Conservation (phyloP, 768 basidiomycete species). For the Paxillus ammoniavirescens region DNA sequence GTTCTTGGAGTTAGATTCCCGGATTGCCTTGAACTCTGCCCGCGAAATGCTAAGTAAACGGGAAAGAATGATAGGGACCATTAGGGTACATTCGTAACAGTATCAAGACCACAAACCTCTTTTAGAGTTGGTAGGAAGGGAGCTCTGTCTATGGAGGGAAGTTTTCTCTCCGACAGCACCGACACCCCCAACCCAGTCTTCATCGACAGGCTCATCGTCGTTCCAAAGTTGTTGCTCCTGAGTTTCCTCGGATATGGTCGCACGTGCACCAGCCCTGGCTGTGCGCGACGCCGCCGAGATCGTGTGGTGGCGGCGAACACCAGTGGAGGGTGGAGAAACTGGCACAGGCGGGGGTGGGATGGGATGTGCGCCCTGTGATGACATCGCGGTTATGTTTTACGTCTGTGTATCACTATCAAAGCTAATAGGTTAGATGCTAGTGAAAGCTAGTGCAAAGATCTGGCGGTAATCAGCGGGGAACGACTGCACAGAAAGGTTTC, state of each 20-base stretch:
- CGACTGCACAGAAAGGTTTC: slow-evolving; percentile 1
- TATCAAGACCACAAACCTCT: slow-evolving; percentile 48
- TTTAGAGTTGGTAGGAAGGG: slow-evolving; percentile 78
- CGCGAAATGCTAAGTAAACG: slow-evolving; percentile 47
- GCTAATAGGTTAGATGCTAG: neutral
- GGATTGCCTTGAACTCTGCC: slow-evolving; percentile 46
- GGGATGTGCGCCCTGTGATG: slow-evolving; percentile 35
- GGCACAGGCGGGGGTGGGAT: slow-evolving; percentile 43
- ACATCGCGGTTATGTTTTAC: slow-evolving; percentile 27
- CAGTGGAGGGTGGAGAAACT: slow-evolving; percentile 35
- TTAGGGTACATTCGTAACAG: neutral
- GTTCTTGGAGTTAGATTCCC: slow-evolving; percentile 69
- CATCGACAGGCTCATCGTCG: slow-evolving; percentile 75
- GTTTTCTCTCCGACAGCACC: slow-evolving; percentile 84
- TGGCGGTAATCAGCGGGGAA: slow-evolving; percentile 4
- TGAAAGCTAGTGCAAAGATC: slow-evolving; percentile 2
- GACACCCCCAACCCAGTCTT: slow-evolving; percentile 79
- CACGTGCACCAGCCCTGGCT: slow-evolving; percentile 57
- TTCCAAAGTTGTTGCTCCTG: slow-evolving; percentile 59
- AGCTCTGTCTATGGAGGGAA: slow-evolving; percentile 76
- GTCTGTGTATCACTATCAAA: slow-evolving; percentile 3
- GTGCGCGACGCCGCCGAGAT: slow-evolving; percentile 74
- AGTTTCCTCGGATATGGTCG: slow-evolving; percentile 66
- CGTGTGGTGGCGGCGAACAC: slow-evolving; percentile 81
- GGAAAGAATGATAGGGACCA: slow-evolving; percentile 11